These are phyloP conservation scores for Phytophthora rubi DNA, from an alignment of 352 stramenopile species.

Conservation along the genomic window DNA sequence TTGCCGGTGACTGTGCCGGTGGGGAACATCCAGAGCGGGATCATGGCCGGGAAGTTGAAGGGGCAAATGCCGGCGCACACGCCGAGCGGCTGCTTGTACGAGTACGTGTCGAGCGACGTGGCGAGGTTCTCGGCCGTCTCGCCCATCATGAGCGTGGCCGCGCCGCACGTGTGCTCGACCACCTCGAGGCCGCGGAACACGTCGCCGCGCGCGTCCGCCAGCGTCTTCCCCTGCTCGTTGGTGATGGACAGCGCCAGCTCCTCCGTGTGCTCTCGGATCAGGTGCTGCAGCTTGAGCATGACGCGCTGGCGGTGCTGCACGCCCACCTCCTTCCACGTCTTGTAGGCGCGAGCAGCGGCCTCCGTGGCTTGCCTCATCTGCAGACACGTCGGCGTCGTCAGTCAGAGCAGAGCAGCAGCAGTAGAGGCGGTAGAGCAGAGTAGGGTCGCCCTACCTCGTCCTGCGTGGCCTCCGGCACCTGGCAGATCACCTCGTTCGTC, in stretches of 20 bases:
- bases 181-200: conserved; percentile 96
- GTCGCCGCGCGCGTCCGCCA: conserved; percentile 96
- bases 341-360: conserved; percentile 86
- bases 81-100: conserved; percentile 95
- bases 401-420: neutral
- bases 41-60: conserved; percentile 98
- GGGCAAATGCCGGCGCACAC: conserved; percentile 94
- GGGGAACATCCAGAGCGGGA: conserved; percentile 94
- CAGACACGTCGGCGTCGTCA: conserved; percentile 2
- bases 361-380: conserved; percentile 89
- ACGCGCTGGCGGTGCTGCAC: conserved; percentile 94
- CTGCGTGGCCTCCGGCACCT: conserved; percentile 87
- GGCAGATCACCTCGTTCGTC: conserved; percentile 89
- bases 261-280: conserved; percentile 95
- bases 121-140: conserved; percentile 95
- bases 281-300: conserved; percentile 96
- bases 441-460: conserved; percentile 58
- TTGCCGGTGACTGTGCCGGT: conserved; percentile 93
- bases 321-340: conserved; percentile 93
- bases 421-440: neutral
- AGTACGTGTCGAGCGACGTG: conserved; percentile 95
- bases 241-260: conserved; percentile 96
- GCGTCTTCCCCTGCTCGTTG: conserved; percentile 92
- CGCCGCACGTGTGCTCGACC: conserved; percentile 80
- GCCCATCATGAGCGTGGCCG: conserved; percentile 92